Conservation (phyloP, 2,329 filamentous ascomycete genomes). For the Penicillium decumbens region DNA sequence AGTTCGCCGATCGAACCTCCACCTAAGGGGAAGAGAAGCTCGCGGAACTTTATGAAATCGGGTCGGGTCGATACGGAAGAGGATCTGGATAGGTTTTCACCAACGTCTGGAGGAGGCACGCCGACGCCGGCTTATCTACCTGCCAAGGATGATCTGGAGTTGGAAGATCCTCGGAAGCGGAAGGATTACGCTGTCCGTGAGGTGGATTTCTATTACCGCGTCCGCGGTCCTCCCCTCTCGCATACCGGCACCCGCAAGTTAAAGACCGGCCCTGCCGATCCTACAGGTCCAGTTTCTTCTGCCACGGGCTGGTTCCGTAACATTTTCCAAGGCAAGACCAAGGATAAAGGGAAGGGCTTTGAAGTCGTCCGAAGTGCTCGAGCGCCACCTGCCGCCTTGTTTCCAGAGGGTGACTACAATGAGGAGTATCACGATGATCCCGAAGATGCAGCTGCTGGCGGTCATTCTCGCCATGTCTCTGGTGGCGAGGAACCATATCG, state of each 20-base stretch:
- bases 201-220: conserved; percentile 94
- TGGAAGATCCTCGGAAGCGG: conserved; percentile 47
- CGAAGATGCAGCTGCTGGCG: conserved; percentile 25
- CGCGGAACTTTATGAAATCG: conserved; percentile 44
- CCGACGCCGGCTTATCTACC: conserved; percentile 53
- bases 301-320: conserved; percentile 84
- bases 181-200: conserved; percentile 91
- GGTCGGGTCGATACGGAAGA: conserved; percentile 34
- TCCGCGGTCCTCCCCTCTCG: conserved; percentile 80
- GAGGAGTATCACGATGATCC: conserved; percentile 60
- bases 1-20: conserved; percentile 38
- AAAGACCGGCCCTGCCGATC: conserved; percentile 91
- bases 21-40: conserved; percentile 34
- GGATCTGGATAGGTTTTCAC: conserved; percentile 35
- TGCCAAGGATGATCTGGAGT: conserved; percentile 53
- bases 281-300: conserved; percentile 82
- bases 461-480: conserved; percentile 26
- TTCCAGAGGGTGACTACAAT: conserved; percentile 55
- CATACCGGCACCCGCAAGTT: conserved; percentile 76
- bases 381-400: conserved; percentile 70
- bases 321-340: conserved; percentile 76
- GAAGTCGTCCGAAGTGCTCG: conserved; percentile 89
- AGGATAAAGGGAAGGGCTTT: conserved; percentile 93
- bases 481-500: conserved; percentile 22
- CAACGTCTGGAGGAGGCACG: conserved; percentile 45